Base-by-base conservation (phyloP, 768 basidiomycete species). In the Mycena leptocephala region DNA sequence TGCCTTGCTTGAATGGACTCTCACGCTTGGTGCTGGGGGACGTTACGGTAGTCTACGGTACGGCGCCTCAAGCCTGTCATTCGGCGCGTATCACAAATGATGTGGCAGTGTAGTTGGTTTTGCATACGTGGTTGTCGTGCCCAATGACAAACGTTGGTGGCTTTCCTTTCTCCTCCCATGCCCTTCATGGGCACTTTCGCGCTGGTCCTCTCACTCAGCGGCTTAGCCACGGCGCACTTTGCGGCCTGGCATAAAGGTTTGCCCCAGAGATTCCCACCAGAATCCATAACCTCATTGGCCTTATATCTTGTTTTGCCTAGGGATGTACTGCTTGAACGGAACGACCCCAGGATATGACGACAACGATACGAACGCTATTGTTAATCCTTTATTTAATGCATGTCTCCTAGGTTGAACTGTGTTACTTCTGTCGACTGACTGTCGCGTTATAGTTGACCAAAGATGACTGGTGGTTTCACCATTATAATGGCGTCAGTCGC, bases 381-480 rank as follows among this genome's bases (percentile, higher is more conserved):
- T 84, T 9, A 80, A 83, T 26, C 87, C 87, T 3, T 68, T 88
- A 20, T 87, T 80, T 58, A 73, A 84, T 75, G 86, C 86, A 59
- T n/a, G 79, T 77, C 14, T 48, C 69, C 18, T n/a, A n/a, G n/a
- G n/a, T 32, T 35, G 58, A 48, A 18, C n/a, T 39, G 22, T 33
- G 30, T n/a, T 33, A n/a, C 32, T 14, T 33, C 8, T 3, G 56
- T n/a, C 30, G 33, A 33, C 39, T 33, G 33, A 75, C n/a, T n/a
- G n/a, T 39, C 10, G 35, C 18, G 11, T n/a, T 70, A 1, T 69
- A 87, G 86, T 65, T 87, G 32, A 80, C 78, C 16, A 81, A 84
- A 71, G 66, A 70, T 0, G 85, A 88, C 67, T 87, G 87, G 87
- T 87, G 86, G 87, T 86, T 88, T 69, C 87, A 88, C 79, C 87